Base-by-base conservation (phyloP, 2,329 filamentous ascomycete genomes). In the Neophaeococcomyces aloes region DNA sequence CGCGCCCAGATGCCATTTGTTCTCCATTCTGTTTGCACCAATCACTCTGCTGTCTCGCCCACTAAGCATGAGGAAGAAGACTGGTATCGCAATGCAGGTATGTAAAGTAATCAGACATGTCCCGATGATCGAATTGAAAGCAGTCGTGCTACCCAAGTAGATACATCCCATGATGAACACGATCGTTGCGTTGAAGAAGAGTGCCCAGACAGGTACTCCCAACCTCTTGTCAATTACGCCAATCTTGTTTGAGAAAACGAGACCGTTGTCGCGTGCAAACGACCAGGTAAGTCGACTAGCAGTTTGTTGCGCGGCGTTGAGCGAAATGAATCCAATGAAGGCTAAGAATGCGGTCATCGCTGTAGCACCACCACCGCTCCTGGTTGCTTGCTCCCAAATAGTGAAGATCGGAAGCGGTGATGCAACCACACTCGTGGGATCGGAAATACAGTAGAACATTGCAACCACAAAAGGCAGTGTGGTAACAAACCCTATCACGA, bases 401-500 rank as follows among this genome's bases (percentile, higher is more conserved):
- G 50, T 43, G 30, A 48, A 54, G 39, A 54, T 44, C 2, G 49
- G 49, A 29, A 53, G 7, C 10, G 35, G 35, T 3, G 18, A 25
- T 19, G 19, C 15, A 14, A 50, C 18, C 8, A 50, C 48, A 7
- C 45, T 29, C 14, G 27, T 37, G 17, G 46, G 47, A 30, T 59
- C 55, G 14, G 38, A 29, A 27, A 54, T 47, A 27, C 47, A 50
- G 36, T 53, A 54, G 18, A 48, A 38, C 37, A 49, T 50, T 10
- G 49, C 45, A 18, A 54, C 40, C 2, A 47, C 38, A 31, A 53
- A 51, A 4, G 44, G 31, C 21, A 54, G 52, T n/a, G 41, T 55
- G 1, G 60, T 62, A 18, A 59, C 36, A 29, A 64, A 64, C 2
- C 61, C 61, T 11, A 65, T 57, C 1, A 52, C 45, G 0, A 65